These are phyloP conservation scores for Mollisia scopiformis DNA, from an alignment of 2,329 filamentous ascomycete species.

Conservation along the genomic window DNA sequence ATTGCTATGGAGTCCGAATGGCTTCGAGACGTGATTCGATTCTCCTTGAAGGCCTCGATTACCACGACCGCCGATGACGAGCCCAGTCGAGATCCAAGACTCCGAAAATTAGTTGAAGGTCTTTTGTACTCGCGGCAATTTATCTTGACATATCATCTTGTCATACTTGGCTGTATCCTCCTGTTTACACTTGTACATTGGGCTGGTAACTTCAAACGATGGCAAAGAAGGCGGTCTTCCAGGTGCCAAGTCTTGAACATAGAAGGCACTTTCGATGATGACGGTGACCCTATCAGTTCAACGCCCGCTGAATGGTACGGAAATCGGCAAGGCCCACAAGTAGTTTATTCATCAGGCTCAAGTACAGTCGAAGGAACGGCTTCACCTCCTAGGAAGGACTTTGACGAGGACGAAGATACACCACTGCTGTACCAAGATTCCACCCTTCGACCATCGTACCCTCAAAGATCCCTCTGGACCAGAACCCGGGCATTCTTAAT, in stretches of 20 bases:
- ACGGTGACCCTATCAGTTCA: slow-evolving; percentile 15
- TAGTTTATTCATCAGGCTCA: slow-evolving; percentile 27
- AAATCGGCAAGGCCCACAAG: slow-evolving; percentile 8
- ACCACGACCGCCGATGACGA: slow-evolving; percentile 10
- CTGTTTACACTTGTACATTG: slow-evolving; percentile 28
- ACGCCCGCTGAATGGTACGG: neutral
- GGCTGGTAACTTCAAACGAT: slow-evolving; percentile 22
- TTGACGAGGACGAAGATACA: slow-evolving; percentile 24
- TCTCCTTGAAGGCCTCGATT: slow-evolving; percentile 22
- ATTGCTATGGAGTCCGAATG: slow-evolving; percentile 28
- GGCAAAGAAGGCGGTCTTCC: slow-evolving; percentile 20
- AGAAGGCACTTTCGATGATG: slow-evolving; percentile 17
- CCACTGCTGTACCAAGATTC: slow-evolving; percentile 25
- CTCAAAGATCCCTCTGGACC: slow-evolving; percentile 18
- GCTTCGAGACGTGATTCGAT: slow-evolving; percentile 27
- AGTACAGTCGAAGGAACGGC: slow-evolving; percentile 26
- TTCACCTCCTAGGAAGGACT: slow-evolving; percentile 19
- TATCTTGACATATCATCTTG: slow-evolving; percentile 31
- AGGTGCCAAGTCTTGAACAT: slow-evolving; percentile 10
- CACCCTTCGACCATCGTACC: neutral
- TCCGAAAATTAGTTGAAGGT: slow-evolving; percentile 28
- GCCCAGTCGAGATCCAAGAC: slow-evolving; percentile 19
- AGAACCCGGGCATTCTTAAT: slow-evolving; percentile 41
- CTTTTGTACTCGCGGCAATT: slow-evolving; percentile 27
- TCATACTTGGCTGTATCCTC: slow-evolving; percentile 25